A percentile compares a stretch with the other conserved stretches of the same genome.
Evolutionary conservation across 2,329 filamentous ascomycete species (phyloP).

Genomic region (Parascedosporium putredinis): DNA sequence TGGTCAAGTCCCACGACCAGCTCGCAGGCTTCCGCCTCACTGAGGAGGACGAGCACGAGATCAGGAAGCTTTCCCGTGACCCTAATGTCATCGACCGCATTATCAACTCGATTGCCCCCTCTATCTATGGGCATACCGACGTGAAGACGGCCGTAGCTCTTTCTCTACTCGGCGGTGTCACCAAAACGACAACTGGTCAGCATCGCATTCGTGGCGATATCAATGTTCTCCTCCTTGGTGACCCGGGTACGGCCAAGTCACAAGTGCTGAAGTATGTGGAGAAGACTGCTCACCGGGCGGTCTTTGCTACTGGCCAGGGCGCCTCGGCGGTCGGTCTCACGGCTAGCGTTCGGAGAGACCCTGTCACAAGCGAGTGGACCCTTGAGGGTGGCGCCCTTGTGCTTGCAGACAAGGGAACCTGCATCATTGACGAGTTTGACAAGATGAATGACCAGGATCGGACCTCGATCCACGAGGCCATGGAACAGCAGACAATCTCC

Average conservation of each 20-base stretch:
- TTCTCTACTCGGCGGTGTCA: conserved; percentile 88
- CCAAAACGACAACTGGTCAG: conserved; percentile 79
- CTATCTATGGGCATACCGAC: conserved; percentile 92
- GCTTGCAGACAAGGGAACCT: conserved; percentile 87
- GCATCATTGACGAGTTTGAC: conserved; percentile 97
- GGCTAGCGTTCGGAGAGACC: conserved; percentile 89
- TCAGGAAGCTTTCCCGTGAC: conserved; percentile 78
- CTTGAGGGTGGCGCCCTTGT: conserved; percentile 92
- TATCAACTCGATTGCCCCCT: conserved; percentile 85
- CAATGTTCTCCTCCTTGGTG: conserved; percentile 90
- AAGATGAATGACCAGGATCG: conserved; percentile 99
- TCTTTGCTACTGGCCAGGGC: conserved; percentile 95
- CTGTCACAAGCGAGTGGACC: conserved; percentile 93
- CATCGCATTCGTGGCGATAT: conserved; percentile 94
- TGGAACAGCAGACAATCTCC: conserved; percentile 99
- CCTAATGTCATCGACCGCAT: conserved; percentile 89
- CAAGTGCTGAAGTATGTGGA: conserved; percentile 96
- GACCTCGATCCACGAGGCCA: conserved; percentile 97
- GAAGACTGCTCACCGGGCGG: conserved; percentile 90
- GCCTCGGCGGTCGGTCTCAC: conserved; percentile 96
- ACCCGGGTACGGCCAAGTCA: conserved; percentile 95
- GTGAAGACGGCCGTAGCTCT: conserved; percentile 95
- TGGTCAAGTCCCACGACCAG: conserved; percentile 95
- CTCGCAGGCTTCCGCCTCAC: conserved; percentile 92
- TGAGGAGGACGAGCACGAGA: conserved; percentile 87